phyloP scores from a whole-genome alignment of 768 basidiomycete genomes.

The Tremella yokohamensis region DNA sequence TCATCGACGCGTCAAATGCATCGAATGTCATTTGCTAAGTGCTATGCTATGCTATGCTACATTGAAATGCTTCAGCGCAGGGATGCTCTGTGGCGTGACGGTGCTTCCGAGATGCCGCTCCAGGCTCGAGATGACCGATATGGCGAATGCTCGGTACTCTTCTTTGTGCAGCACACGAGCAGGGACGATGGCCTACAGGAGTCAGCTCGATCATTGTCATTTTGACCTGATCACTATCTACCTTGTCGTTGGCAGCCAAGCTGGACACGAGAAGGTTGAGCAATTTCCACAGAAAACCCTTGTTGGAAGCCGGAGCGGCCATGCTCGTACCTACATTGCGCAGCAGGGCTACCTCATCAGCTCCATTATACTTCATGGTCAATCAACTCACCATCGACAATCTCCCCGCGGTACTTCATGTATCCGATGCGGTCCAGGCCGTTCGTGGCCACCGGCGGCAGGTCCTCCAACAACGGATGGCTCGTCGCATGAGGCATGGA shows the following conservation, averaged over 20 bases:
- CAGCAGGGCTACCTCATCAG: conserved; percentile 56
- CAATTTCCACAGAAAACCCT: conserved; percentile 41
- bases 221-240: conserved; percentile 30
- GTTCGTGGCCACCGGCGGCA: conserved; percentile 15
- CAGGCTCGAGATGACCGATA: conserved; percentile 20
- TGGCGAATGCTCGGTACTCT: conserved; percentile 34
- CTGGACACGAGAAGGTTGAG: conserved; percentile 57
- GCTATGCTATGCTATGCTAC: too few relatives aligned
- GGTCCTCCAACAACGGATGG: conserved; percentile 53
- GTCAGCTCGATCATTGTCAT: neutral
- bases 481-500: conserved; percentile 58
- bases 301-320: conserved; percentile 27
- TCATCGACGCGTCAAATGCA: too few relatives aligned
- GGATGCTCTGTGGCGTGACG: conserved; percentile 20
- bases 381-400: conserved; percentile 53
- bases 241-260: conserved; percentile 58
- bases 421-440: conserved; percentile 42
- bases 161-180: conserved; percentile 27
- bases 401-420: conserved; percentile 49
- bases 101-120: conserved; percentile 13
- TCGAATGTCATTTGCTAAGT: too few relatives aligned
- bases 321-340: conserved; percentile 43
- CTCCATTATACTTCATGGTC: conserved; percentile 47
- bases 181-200: conserved; percentile 16
- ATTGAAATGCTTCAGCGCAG: conserved; percentile 28